Base-by-base conservation (phyloP, 2,329 filamentous ascomycete species). In the Trichophyton equinum region DNA sequence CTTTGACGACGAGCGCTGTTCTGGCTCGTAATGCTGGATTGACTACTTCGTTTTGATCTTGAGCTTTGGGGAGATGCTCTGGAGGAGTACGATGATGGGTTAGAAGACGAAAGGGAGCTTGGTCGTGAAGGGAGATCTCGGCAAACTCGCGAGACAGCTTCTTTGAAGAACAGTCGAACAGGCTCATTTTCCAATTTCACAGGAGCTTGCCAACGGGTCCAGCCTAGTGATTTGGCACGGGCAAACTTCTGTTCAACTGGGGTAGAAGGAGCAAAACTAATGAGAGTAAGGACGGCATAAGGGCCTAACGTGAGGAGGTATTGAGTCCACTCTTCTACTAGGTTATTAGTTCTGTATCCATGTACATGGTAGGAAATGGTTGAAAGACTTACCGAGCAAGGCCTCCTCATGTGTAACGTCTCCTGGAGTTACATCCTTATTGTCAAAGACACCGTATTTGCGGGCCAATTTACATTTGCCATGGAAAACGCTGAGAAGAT, bases 281-380 rank as follows among this genome's bases (percentile, higher is more conserved):
- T 77, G 62, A 86, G 76, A 6, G 78, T 75, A 13, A 85, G 72
- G 9, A 85, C 75, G 1, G 79, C 78, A 6, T 78, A 77, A 8
- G 81, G 81, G 4, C 83, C 84, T 15, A 84, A 75, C 0, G 82
- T 84, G 38, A 85, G 73, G 30, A 86, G 72, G 66, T 84, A 82
- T 59, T 77, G 77, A 18, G 79, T 81, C 83, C 83, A 86, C 68
- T 85, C 82, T 67, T 84, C 81, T 80, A 62, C 56, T 57, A 51
- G 60, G 62, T 2, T 58, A 6, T 2, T 27, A 61, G 46, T 27
- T 51, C 25, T 9, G 13, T 25, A 15, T 33, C 20, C 15, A n/a
- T 36, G 33, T 13, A 22, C 6, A 38, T 13, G 27, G 27, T 7
- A 30, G 27, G 27, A 30, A 1, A 59, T 20, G 53, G 7, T 25